A percentile compares a stretch with the other conserved stretches of the same genome.
Conservation (phyloP, 2,329 filamentous ascomycete species). For the Fusarium nygamai region DNA sequence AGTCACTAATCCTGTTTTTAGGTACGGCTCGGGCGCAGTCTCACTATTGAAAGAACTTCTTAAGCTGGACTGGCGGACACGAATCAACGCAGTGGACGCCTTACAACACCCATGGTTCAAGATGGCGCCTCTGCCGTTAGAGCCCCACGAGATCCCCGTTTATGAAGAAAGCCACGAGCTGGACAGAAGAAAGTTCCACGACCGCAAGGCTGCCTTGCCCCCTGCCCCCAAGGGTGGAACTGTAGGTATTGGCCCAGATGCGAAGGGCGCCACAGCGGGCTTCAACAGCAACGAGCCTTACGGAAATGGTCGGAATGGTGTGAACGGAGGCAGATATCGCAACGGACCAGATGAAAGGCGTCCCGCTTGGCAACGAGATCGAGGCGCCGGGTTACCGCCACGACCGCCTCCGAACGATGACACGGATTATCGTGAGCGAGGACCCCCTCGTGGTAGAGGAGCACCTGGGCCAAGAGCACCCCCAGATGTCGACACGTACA, state of each 20-base stretch:
- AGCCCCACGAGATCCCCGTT: constrained; percentile 84
- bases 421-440: constrained; percentile 53
- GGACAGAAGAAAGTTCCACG: constrained; percentile 90
- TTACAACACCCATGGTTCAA: constrained; percentile 93
- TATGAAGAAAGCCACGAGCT: constrained; percentile 97
- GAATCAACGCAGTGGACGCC: constrained; percentile 94
- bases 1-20: constrained; percentile 45
- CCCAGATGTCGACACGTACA: constrained; percentile 60
- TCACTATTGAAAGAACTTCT: constrained; percentile 84
- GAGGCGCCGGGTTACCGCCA: constrained; percentile 59
- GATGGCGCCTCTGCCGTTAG: constrained; percentile 78
- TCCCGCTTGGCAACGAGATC: constrained; percentile 66
- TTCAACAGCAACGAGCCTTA: constrained; percentile 64
- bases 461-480: constrained; percentile 44
- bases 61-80: constrained; percentile 85
- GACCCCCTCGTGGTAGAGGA: constrained; percentile 45
- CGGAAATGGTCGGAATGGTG: constrained; percentile 57
- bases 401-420: constrained; percentile 51
- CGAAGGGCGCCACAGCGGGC: constrained; percentile 57
- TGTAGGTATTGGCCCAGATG: constrained; percentile 77
- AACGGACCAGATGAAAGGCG: constrained; percentile 57
- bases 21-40: constrained; percentile 76
- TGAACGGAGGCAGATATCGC: constrained; percentile 58
- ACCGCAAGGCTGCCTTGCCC: constrained; percentile 83
- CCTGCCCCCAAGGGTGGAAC: constrained; percentile 92